phyloP scores from a whole-genome alignment of 768 basidiomycete species.

The Termitomyces sp. region DNA sequence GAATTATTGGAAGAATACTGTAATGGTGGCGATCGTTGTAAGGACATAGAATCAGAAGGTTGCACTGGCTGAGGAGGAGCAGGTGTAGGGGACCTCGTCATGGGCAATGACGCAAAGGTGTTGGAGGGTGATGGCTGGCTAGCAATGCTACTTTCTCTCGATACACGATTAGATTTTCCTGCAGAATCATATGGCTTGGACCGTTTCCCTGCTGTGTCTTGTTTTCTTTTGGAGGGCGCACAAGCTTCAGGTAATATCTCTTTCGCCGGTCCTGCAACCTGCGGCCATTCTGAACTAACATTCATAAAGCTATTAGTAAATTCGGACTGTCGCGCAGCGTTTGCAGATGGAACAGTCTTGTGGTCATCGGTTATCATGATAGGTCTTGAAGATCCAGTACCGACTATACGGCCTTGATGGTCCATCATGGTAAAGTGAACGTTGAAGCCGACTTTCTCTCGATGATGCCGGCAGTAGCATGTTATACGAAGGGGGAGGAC shows the following conservation, averaged over 20 bases:
- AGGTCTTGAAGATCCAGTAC: constrained; percentile 76
- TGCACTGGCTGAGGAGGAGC: constrained; percentile 28
- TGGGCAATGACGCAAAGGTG: constrained; percentile 39
- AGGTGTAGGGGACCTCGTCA: constrained; percentile 45
- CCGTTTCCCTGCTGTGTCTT: constrained; percentile 50
- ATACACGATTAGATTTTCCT: constrained; percentile 39
- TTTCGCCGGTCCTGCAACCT: constrained; percentile 23
- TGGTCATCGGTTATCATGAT: constrained; percentile 99
- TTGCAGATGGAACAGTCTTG: constrained; percentile 60
- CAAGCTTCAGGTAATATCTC: constrained; percentile 31
- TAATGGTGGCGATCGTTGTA: constrained; percentile 29
- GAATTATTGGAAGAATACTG: constrained; percentile 39
- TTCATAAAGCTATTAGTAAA: constrained; percentile 28
- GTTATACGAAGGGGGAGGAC: constrained; percentile 93
- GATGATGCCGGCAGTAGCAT: constrained; percentile 98
- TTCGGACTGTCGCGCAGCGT: constrained; percentile 26
- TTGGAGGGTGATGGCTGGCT: constrained; percentile 47
- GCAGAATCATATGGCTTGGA: constrained; percentile 67
- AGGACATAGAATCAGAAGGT: constrained; percentile 22
- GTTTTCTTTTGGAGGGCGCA: constrained; percentile 50
- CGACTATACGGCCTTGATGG: constrained; percentile 73
- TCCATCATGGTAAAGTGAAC: constrained; percentile 87
- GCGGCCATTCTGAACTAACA: constrained; percentile 51
- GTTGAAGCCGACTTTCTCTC: constrained; percentile 93
- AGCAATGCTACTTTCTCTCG: constrained; percentile 54